Evolutionary conservation across 1,139 yeast species (phyloP), one percentile per base, ranked within the genome.

Genomic region (Scheffersomyces cryptocercus): DNA sequence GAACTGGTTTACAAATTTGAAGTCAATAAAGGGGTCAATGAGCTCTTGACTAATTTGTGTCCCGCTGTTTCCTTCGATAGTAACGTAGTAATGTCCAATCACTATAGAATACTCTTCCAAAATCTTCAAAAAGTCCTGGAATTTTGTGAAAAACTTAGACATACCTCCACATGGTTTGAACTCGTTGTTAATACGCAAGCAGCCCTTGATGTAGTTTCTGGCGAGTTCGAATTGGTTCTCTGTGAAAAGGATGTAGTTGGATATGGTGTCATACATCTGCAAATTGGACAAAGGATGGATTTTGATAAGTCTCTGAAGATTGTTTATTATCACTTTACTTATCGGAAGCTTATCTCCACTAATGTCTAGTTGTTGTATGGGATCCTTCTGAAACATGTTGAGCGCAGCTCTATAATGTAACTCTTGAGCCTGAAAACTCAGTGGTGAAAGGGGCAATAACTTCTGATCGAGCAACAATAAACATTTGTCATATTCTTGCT

Each of bases 161-260:
- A 70, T 55, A 24, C 58, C 62, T 28, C 82, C 80, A 61, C 95
- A 86, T 4, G 57, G 60, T 36, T 68, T 67, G 50, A 71, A 75
- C 44, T 86, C 96, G 54, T 87, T 85, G 59, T 88, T 88, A 38
- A 77, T 77, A 50, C 85, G 79, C 41, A 88, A 67, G 58, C 96
- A 88, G 49, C 73, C 73, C 49, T 82, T 77, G 34, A 82, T 68
- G 29, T 72, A 68, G 46, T 65, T 71, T 53, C 76, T 64, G 0
- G 88, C 78, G 35, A 68, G 68, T 15, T 74, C 77, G 50, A 73
- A 76, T 47, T 82, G 83, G 35, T 69, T 67, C 37, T 79, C 72
- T 9, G 80, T 76, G 55, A 69, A 82, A 39, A 78, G 67, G 44
- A 78, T 67, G 42, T 77, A 69, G 29, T 69, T 67, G 1, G 86